Evolutionary conservation across 148 eudicot species (phyloP), one percentile per base, ranked within the genome.

Genomic region (Vaccinium corymbosum): DNA sequence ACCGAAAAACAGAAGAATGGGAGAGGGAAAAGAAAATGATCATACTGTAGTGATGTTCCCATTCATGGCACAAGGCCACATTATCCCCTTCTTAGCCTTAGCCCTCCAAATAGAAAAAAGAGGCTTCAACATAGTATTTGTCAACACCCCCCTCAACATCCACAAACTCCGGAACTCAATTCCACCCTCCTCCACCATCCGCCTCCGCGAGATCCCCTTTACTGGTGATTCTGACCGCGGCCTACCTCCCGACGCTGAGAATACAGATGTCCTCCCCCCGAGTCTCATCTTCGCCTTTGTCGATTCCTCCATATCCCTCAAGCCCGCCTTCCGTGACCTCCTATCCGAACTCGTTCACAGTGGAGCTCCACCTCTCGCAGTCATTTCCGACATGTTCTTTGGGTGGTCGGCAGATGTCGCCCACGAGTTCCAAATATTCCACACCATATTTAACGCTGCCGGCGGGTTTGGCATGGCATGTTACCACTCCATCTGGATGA

Each of bases 51-150:
- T 93, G 22, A 38, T 93, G 50, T 89, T 93, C 68, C 95, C 95
- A 38, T 91, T 91, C 90, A 91, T 91, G 93, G 92, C 93, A n/a
- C 88, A 91, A 85, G 95, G 95, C 70, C 95, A 93, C 52, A 86
- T 93, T 3, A 90, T 87, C 78, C 92, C 94, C 9, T 90, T 89
- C 90, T 81, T 93, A 46, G 89, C 93, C 57, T 88, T 92, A 71
- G 91, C 92, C 22, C 68, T 81, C 0, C 73, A 87, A 19, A 75
- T 90, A 0, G 87, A 89, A 38, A 79, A 84, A 56, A 89, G 72
- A 29, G 91, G 91, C 2, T 91, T 82, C 87, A 32, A 75, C 53
- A 80, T 91, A 62, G 88, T 85, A 81, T 86, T 89, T 61, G 62
- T 93, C 14, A 90, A 86, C 86, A 93, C 95, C 38, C 93, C 90